Percentiles rank a stretch among this genome's conserved stretches.
Evolutionary conservation across 495 filamentous ascomycete genomes (phyloP).

Genomic region (Neurospora sp.): DNA sequence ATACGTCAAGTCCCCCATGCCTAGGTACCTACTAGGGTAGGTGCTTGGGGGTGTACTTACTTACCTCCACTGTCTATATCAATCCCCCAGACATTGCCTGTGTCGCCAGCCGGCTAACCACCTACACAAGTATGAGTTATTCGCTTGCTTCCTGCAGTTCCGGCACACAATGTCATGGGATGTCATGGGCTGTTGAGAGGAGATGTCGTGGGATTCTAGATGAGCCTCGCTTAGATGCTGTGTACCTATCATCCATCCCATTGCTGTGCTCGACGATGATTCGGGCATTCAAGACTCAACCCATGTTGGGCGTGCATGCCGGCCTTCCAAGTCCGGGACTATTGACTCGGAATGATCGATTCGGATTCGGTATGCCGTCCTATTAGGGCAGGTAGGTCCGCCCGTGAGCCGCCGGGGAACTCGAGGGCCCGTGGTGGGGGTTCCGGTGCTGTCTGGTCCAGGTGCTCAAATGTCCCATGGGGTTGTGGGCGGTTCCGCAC

Average conservation of each 20-base stretch:
- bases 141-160: not conserved
- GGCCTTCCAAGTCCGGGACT: too few relatives aligned
- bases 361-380: not conserved
- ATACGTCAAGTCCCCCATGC: too few relatives aligned
- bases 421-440: not conserved
- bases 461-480: not conserved
- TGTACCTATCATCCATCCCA: not conserved
- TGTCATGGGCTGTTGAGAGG: not conserved
- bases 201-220: not conserved
- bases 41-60: too few relatives aligned
- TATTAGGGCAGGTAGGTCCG: too few relatives aligned
- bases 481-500: not conserved
- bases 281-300: too few relatives aligned
- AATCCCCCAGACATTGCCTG: too few relatives aligned
- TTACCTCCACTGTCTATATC: too few relatives aligned
- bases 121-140: too few relatives aligned
- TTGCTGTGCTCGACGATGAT: too few relatives aligned
- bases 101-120: too few relatives aligned
- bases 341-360: not conserved
- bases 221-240: not conserved
- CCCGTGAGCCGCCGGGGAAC: not conserved
- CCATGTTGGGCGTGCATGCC: too few relatives aligned
- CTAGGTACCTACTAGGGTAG: too few relatives aligned
- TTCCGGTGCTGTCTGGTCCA: not conserved
- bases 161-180: not conserved